Evolutionary conservation across 495 filamentous ascomycete genomes (phyloP), one percentile per base, ranked within the genome.

Genomic region (Penicillium odoratum): DNA sequence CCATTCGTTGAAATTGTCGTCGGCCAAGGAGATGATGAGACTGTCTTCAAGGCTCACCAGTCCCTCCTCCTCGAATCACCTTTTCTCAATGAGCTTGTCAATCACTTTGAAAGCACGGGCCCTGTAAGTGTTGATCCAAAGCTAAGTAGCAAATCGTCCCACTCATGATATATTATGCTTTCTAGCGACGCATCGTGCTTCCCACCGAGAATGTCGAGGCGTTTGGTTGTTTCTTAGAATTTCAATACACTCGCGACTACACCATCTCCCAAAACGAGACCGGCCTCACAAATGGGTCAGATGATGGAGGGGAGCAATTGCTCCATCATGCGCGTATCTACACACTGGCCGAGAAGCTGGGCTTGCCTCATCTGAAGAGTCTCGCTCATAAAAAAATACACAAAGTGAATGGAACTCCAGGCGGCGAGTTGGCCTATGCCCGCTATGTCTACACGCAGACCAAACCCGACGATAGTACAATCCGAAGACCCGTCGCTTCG

Each of bases 161-260:
- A 26, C 10, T 46, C 49, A 25, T 57, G 44, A 4, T 34, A 7
- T 36, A 16, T 30, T 7, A 7, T 26, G 7, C 33, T 26, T 4
- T 15, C 16, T 59, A 84, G 69, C 86, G 85, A 53, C 77, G 82
- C 51, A 85, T 97, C 61, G 73, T 86, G 38, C 86, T 97, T 34
- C 69, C 80, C 0, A 75, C 80, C 59, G 88, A 91, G 59, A 83
- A 93, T 62, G 73, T 94, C 29, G 89, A 92, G 58, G 90, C 93
- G 34, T 87, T 93, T 55, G 86, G 90, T 33, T 92, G 85, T 74
- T 92, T 96, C 66, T 84, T 98, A 63, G 88, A 97, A 75, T 98
- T 88, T 74, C 84, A 95, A 31, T 98, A 98, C 74, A 96, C 90
- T 2, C 84, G 84, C 70, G 90, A 98, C 69, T 97, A 97, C 80